Base-by-base conservation (phyloP, 805 yeast genomes). In the Pichia deserticola region DNA sequence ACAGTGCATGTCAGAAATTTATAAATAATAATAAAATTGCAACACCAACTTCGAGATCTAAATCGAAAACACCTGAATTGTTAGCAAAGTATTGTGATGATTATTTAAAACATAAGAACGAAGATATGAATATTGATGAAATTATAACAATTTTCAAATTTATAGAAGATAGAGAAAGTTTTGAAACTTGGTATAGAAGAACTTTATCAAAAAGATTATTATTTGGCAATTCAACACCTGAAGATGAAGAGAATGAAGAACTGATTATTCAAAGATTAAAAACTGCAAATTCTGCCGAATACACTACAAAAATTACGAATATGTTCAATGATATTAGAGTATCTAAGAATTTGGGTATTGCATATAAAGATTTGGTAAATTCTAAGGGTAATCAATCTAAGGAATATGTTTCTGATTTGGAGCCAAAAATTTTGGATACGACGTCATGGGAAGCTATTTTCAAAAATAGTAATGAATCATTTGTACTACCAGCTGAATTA, bases 241-340 rank as follows among this genome's bases (percentile, higher is more conserved):
- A 86, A 42, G 83, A 89, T 36, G 95, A 87, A 51, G 92, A 85
- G 55, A 78, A 81, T 54, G 99, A 93, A 69, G 92, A 88, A 57
- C 69, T 78, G 51, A 82, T 93, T 54, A 88, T 93, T 53, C 88
- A 89, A 60, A 80, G 86, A 60, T 76, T 93, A 56, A 95, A 89
- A 64, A 85, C 86, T 51, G 95, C 86, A 52, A 92, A 93, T 67
- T 89, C 95, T 20, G 75, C 84, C 63, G 98, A 93, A 62, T 93
- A 92, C 66, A 90, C 98, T 1, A 84, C 88, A 48, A 92, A 90
- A 66, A 86, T 93, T 66, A 86, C 96, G 27, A 87, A 89, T 59
- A 93, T 93, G 99, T 90, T 93, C 66, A 86, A 85, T 64, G 99
- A 93, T 68, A 88, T 93, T 74, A 79, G 85, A 58, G 78, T 92